phyloP scores from a whole-genome alignment of 2,329 filamentous ascomycete species.

The Metarhizium robertsii region DNA sequence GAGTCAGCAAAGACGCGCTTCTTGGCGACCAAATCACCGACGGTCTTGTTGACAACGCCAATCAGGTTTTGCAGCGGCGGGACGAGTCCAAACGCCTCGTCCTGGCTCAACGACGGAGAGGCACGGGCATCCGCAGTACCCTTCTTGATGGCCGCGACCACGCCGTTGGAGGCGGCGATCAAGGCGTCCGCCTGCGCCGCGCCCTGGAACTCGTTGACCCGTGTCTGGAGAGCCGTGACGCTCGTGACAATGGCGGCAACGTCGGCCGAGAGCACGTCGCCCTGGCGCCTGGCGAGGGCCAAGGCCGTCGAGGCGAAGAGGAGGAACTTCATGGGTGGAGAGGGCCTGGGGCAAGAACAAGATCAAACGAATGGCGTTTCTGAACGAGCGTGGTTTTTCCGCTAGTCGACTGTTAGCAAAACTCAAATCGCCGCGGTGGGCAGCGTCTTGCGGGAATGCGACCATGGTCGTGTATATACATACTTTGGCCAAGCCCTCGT shows the following conservation, averaged over 20 bases:
- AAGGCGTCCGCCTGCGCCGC: neutral
- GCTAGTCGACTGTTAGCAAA: too few species aligned
- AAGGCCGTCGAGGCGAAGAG: constrained; percentile 5
- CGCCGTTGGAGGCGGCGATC: neutral
- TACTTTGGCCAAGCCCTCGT: too few species aligned
- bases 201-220: neutral
- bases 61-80: neutral
- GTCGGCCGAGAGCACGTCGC: neutral
- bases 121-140: neutral
- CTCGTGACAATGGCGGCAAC: neutral
- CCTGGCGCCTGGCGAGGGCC: constrained; percentile 2
- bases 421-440: too few species aligned
- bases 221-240: neutral
- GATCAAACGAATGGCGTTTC: too few species aligned
- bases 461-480: too few species aligned
- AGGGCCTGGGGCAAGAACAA: neutral
- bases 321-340: constrained; percentile 5
- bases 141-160: neutral
- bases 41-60: neutral
- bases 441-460: too few species aligned
- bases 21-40: constrained; percentile 1
- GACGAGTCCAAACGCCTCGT: neutral
- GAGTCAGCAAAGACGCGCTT: neutral
- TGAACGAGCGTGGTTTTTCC: too few species aligned
- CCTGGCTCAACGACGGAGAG: neutral